phyloP scores from a whole-genome alignment of 345 rosid genomes.

The Arabidopsis arenosa region DNA sequence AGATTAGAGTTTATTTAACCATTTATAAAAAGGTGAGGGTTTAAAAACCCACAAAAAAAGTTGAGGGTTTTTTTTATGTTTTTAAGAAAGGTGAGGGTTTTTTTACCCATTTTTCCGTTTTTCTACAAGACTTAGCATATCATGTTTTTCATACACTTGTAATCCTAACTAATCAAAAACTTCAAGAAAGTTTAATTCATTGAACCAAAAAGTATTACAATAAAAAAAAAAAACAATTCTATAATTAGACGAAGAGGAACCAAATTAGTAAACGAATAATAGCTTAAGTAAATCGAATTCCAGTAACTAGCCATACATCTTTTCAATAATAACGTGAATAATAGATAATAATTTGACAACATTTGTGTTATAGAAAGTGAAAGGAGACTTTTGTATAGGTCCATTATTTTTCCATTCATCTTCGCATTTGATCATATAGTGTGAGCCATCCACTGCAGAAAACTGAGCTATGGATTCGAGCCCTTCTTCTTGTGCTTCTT shows the following conservation, averaged over 20 bases:
- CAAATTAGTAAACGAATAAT: neutral
- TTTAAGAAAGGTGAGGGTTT: too few species aligned
- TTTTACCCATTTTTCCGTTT: too few species aligned
- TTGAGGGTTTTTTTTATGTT: too few species aligned
- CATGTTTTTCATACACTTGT: too few species aligned
- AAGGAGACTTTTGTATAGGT: constrained; percentile 4
- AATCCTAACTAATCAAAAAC: neutral
- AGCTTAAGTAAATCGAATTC: neutral
- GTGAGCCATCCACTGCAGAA: neutral
- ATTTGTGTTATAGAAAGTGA: constrained; percentile 1
- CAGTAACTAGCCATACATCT: neutral
- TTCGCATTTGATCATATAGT: neutral
- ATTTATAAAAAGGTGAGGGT: too few species aligned
- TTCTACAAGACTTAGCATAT: too few species aligned
- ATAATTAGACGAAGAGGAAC: neutral
- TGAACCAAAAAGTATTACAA: neutral
- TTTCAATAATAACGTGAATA: neutral
- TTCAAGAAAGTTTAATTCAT: neutral
- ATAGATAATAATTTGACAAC: neutral
- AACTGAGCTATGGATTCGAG: neutral
- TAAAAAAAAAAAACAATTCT: neutral
- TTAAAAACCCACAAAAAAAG: too few species aligned
- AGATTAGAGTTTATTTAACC: too few species aligned
- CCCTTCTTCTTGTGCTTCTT: neutral
- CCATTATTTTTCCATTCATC: neutral